Evolutionary conservation across 179 eudicot species (phyloP).

Genomic region (Amaranthus tricolor): DNA sequence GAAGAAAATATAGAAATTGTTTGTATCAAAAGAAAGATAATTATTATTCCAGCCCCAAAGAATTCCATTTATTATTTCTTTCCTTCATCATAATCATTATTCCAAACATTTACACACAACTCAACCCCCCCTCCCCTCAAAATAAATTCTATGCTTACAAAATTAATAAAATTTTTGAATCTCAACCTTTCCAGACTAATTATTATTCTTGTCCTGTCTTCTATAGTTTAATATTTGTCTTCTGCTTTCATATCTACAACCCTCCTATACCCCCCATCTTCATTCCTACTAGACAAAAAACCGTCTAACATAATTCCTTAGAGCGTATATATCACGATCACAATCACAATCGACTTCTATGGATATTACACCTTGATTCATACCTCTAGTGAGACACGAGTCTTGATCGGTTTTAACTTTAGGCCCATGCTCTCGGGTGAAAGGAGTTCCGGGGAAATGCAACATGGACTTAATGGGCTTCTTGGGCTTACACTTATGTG

Average conservation of each 20-base stretch:
- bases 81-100: conserved; percentile 20
- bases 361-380: conserved; percentile 9
- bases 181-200: conserved; percentile 25
- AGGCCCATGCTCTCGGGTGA: conserved; percentile 94
- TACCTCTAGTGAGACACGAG: conserved; percentile 48
- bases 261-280: conserved; percentile 27
- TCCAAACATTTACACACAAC: conserved; percentile 38
- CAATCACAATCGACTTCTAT: background rate
- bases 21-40: background rate
- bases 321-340: conserved; percentile 21
- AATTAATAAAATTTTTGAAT: conserved; percentile 26
- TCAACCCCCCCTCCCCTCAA: conserved; percentile 3
- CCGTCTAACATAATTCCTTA: conserved; percentile 3
- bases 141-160: conserved; percentile 30
- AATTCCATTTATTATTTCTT: conserved; percentile 23
- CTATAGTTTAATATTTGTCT: conserved; percentile 20
- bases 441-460: conserved; percentile 80
- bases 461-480: conserved; percentile 67
- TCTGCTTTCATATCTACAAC: conserved; percentile 24
- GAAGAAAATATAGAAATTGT: background rate
- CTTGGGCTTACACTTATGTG: conserved; percentile 56
- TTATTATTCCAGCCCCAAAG: conserved; percentile 12
- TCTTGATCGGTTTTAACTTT: conserved; percentile 83
- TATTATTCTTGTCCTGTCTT: conserved; percentile 8
- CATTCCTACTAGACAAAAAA: conserved; percentile 16